These are phyloP conservation scores for Blastocystis sp. DNA, from an alignment of 352 stramenopile genomes.

Conservation along the genomic window DNA sequence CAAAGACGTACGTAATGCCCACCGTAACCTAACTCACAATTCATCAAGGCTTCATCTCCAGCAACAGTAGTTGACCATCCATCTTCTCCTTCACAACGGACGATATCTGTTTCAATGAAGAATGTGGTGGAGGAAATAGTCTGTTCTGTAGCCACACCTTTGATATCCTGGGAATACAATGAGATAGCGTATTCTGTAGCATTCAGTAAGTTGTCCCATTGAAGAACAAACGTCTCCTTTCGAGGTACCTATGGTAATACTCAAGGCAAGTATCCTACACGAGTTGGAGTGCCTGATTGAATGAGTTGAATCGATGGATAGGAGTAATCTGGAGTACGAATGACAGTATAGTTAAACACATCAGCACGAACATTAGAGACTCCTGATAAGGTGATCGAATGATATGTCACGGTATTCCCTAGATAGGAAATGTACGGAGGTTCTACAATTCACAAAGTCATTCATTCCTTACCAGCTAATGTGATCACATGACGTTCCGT, in stretches of 20 bases:
- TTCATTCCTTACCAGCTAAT: background rate
- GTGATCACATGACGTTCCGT: conserved; percentile 40
- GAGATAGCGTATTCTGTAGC: conserved; percentile 58
- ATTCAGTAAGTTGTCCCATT: background rate
- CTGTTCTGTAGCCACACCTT: conserved; percentile 7
- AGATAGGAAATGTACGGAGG: conserved; percentile 36
- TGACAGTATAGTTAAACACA: conserved; percentile 52
- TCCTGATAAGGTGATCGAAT: conserved; percentile 29
- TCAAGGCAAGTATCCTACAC: background rate
- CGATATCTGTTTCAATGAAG: conserved; percentile 48
- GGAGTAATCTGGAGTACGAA: conserved; percentile 12
- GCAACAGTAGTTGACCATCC: background rate
- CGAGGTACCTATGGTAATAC: background rate
- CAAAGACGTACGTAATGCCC: background rate
- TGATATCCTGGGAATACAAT: conserved; percentile 26
- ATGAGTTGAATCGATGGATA: background rate
- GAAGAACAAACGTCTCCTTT: background rate
- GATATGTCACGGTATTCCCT: conserved; percentile 37
- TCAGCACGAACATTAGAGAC: conserved; percentile 45
- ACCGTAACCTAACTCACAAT: conserved; percentile 19
- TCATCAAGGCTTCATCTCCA: background rate
- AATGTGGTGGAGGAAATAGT: conserved; percentile 44
- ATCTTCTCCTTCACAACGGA: conserved; percentile 3
- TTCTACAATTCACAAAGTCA: background rate
- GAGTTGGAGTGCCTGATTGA: background rate